phyloP scores from a whole-genome alignment of 495 filamentous ascomycete species.

The Sphaerosporella brunnea region DNA sequence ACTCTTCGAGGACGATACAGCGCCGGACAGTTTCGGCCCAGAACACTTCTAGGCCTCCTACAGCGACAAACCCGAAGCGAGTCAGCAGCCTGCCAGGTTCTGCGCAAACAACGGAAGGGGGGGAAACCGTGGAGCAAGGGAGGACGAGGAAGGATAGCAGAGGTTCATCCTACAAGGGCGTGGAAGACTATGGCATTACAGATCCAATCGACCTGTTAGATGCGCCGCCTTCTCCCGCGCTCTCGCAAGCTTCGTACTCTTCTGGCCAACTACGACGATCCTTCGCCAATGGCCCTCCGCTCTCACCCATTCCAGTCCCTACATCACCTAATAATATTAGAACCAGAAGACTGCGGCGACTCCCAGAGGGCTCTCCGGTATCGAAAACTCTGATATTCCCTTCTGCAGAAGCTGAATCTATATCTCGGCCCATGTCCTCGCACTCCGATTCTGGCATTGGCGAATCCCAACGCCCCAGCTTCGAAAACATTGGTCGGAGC shows the following conservation, averaged over 20 bases:
- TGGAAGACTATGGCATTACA: slow-evolving; percentile 17
- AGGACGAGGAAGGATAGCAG: slow-evolving; percentile 3
- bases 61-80: background rate
- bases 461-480: background rate
- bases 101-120: background rate
- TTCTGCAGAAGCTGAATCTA: slow-evolving; percentile 10
- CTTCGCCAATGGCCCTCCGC: slow-evolving; percentile 8
- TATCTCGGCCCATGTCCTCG: background rate
- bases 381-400: slow-evolving; percentile 29
- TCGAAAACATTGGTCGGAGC: background rate
- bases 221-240: too few relatives aligned
- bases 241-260: slow-evolving; percentile 5
- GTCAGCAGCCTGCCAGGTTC: background rate
- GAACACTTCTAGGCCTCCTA: background rate
- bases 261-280: slow-evolving; percentile 9
- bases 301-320: background rate
- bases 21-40: background rate
- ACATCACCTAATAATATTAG: too few relatives aligned
- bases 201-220: too few relatives aligned
- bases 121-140: background rate
- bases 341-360: background rate
- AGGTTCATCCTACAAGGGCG: slow-evolving; percentile 10
- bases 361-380: slow-evolving; percentile 20
- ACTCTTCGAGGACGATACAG: slow-evolving; percentile 26
- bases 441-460: background rate